Base-by-base conservation (phyloP, 2,329 filamentous ascomycete species). In the Neonectria faginata region DNA sequence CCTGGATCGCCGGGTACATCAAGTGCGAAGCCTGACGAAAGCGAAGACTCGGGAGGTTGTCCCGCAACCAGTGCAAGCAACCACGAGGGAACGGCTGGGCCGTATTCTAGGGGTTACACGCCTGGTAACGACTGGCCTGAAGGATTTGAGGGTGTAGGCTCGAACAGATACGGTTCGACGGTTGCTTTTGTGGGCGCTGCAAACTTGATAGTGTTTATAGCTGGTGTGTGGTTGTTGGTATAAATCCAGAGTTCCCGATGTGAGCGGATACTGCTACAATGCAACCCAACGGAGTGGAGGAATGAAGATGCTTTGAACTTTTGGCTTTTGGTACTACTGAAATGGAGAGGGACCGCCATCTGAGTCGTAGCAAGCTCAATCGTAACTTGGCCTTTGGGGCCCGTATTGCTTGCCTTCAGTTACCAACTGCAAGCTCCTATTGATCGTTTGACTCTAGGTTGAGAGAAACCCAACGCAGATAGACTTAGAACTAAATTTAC, bases 41-140 rank as follows among this genome's bases (percentile, higher is more conserved):
- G 22, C 16, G 39, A 18, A 11, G 36, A 12, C 39, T 29, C 16
- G 10, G 39, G 22, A 55, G 3, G 25, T 20, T 51, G 48, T 31
- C 18, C 9, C 29, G 29, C 27, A 12, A 51, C 48, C 3, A 51
- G 48, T 33, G n/a, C n/a, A 20, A 31, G 20, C 12, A 16, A 12
- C 5, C 27, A n/a, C 45, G 9, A 3, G 0, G 52, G 44, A 25
- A 45, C 47, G 3, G 29, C 16, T 8, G 8, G 29, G 27, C 27
- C 48, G 3, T 33, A 51, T 20, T 33, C 48, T 3, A 51, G n/a
- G 5, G n/a, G 10, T 3, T 51, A 33, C 18, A 36, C 48, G 5
- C 48, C 48, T 20, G 48, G 48, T 2, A 51, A 51, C 12, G 48
- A 51, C n/a, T 51, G 48, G 48, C 48, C 48, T 33, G 48, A 20